These are phyloP conservation scores for Apophysomyces trapeziformis DNA, from an alignment of 371 early-diverging fungal genomes.

Conservation along the genomic window DNA sequence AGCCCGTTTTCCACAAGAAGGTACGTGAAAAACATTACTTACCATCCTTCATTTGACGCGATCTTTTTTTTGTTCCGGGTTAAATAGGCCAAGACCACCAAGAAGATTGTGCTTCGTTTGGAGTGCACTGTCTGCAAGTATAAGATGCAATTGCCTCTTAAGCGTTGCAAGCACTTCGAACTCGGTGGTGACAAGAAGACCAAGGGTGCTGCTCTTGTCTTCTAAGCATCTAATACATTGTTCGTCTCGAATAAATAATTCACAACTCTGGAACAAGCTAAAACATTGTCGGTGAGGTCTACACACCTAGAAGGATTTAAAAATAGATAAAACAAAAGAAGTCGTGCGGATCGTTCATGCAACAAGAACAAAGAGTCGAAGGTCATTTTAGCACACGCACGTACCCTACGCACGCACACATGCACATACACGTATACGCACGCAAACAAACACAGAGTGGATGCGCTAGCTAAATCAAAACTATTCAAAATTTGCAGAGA, in stretches of 20 bases:
- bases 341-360: too few species aligned
- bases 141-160: conserved; percentile 93
- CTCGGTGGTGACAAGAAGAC: conserved; percentile 99
- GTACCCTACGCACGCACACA: too few species aligned
- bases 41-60: conserved; percentile 1
- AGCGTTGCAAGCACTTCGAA: conserved; percentile 99
- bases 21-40: not conserved
- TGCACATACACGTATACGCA: too few species aligned
- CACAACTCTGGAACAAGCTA: not conserved
- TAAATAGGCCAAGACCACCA: conserved; percentile 92
- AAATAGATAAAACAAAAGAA: too few species aligned
- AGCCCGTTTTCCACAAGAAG: conserved; percentile 96
- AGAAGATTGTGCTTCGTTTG: conserved; percentile 98
- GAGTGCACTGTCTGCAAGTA: conserved; percentile 99
- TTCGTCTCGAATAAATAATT: conserved; percentile 8
- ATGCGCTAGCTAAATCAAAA: too few species aligned
- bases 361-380: too few species aligned
- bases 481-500: too few species aligned
- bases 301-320: too few species aligned
- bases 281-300: not conserved
- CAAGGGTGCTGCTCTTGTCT: conserved; percentile 77
- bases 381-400: too few species aligned
- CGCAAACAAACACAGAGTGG: too few species aligned
- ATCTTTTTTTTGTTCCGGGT: conserved; percentile 24
- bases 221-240: conserved; percentile 52